phyloP scores from a whole-genome alignment of 2,329 filamentous ascomycete species.

The Fonsecaea pedrosoi region DNA sequence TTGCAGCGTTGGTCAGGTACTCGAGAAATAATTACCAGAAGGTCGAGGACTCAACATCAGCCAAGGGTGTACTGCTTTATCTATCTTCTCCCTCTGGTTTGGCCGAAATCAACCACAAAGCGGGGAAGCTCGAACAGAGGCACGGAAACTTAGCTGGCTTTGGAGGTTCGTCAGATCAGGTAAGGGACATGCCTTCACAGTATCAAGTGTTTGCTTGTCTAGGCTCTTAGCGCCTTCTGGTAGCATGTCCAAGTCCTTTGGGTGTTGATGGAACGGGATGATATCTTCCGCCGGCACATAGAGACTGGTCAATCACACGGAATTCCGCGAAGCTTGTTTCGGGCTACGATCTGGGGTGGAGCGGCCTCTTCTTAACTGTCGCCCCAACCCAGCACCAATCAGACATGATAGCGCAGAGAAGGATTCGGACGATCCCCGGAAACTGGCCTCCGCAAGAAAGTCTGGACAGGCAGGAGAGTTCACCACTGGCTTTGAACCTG shows the following conservation, averaged over 20 bases:
- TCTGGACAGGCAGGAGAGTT: slow-evolving; percentile 1
- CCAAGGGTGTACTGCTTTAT: not conserved
- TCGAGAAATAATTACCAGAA: not conserved
- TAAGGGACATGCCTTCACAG: slow-evolving; percentile 2
- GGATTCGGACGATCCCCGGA: not conserved
- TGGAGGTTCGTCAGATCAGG: not conserved
- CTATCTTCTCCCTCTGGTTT: not conserved
- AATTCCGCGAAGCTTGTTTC: slow-evolving; percentile 21
- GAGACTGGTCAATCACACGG: slow-evolving; percentile 19
- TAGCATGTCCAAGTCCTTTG: not conserved
- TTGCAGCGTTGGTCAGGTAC: not conserved
- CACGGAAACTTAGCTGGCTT: not conserved
- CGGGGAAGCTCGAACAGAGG: not conserved
- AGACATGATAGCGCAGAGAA: slow-evolving; percentile 16
- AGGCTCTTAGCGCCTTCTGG: not conserved
- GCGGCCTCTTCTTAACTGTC: not conserved
- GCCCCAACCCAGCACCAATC: slow-evolving; percentile 13
- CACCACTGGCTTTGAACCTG: not conserved
- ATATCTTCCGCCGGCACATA: not conserved
- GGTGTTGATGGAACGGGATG: not conserved
- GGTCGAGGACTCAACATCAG: not conserved
- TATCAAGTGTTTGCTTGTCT: not conserved
- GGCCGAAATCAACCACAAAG: not conserved
- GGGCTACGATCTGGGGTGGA: slow-evolving; percentile 2
- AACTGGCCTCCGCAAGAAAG: not conserved